Base-by-base conservation (phyloP, 768 basidiomycete genomes). In the Tulasnella sp. region DNA sequence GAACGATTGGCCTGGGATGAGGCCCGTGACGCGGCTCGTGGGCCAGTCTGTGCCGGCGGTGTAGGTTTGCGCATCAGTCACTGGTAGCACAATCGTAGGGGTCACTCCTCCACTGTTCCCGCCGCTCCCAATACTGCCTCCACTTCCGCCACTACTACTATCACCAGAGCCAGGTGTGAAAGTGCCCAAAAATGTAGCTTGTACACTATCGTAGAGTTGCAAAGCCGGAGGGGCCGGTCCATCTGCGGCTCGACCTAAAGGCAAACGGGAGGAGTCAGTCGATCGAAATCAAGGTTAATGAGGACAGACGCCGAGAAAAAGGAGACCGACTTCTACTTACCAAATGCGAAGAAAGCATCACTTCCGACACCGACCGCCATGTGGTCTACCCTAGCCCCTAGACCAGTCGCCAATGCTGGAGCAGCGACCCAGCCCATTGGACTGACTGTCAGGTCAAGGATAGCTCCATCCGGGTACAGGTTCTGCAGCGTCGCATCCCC, bases 321-420 rank as follows among this genome's bases (percentile, higher is more conserved):
- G 21, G 53, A 49, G 22, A 71, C 44, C 10, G 44, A 60, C 17
- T 60, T 21, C 12, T 21, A 56, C 84, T 64, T 29, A 89, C 88
- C 88, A 66, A 84, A 87, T 31, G 83, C 85, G 68, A 92, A 86
- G 9, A 92, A 68, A 21, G 90, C 81, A 55, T 79, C 74, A 30
- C 74, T 72, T 11, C 81, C 83, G 30, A 77, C 73, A 34, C 74
- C 73, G 2, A 84, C 73, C 9, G 85, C 89, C 63, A 83, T 79
- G 68, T 92, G 90, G 68, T 92, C 87, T 46, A 78, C 78, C 50
- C 87, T 74, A 22, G 75, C 66, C 2, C 85, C 86, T 3, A 91
- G 69, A 53, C 78, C 77, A 64, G 59, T 43, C 17, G 77, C 70
- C 44, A 89, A 71, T 1, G 72, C 74, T 3, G 71, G 69, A 17